Percentiles rank a stretch among this genome's conserved stretches.
Conservation (phyloP, 352 stramenopile genomes). For the Thalassiosira livingstoniorum region DNA sequence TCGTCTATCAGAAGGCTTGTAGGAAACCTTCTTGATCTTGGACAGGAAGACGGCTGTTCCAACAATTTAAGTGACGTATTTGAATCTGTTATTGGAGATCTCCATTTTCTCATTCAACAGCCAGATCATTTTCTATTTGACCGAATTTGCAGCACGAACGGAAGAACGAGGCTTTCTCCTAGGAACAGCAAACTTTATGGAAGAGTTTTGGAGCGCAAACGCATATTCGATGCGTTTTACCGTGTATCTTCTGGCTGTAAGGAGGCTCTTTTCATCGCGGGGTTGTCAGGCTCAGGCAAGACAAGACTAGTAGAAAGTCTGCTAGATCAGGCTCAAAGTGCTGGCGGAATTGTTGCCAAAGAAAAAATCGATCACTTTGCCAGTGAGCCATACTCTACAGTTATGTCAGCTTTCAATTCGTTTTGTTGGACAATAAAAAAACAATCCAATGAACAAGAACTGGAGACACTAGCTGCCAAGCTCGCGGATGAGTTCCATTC, state of each 20-base stretch:
- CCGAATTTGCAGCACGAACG: background rate
- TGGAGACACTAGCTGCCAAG: constrained; percentile 26
- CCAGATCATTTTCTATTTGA: constrained; percentile 26
- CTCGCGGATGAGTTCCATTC: constrained; percentile 25
- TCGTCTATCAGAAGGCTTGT: constrained; percentile 24
- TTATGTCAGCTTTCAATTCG: constrained; percentile 35
- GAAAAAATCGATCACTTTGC: constrained; percentile 47
- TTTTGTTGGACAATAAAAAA: constrained; percentile 36
- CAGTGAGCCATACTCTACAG: constrained; percentile 24
- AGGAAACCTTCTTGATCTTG: constrained; percentile 20
- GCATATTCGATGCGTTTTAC: constrained; percentile 41
- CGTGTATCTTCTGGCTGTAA: constrained; percentile 36
- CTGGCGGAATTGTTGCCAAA: constrained; percentile 37
- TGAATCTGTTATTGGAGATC: constrained; percentile 8
- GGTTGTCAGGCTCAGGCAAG: constrained; percentile 47
- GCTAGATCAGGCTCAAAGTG: constrained; percentile 2
- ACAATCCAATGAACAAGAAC: constrained; percentile 9
- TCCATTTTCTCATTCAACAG: constrained; percentile 30
- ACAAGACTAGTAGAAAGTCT: constrained; percentile 36
- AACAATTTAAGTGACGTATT: constrained; percentile 11
- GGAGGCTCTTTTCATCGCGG: constrained; percentile 52
- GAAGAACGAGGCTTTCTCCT: background rate
- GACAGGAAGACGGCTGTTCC: background rate
- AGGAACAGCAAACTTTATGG: constrained; percentile 27
- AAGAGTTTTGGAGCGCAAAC: constrained; percentile 19